A percentile compares a stretch with the other conserved stretches of the same genome.
Conservation (phyloP, 1,139 yeast species). For the Lipomyces yarrowii region DNA sequence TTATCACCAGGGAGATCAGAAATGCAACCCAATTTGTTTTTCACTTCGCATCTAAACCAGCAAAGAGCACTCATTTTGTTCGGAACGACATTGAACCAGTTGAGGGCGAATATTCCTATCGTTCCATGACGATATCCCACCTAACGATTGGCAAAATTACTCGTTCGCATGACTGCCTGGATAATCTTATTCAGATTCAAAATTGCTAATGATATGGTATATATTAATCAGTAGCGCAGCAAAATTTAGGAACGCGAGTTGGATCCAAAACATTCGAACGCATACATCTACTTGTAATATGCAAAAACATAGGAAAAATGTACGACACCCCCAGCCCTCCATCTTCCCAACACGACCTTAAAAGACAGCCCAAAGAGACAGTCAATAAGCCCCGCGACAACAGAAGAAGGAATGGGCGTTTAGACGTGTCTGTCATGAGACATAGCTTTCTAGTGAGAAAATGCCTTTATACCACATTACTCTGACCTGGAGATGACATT, state of each 20-base stretch:
- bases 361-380: neutral
- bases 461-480: conserved; percentile 7
- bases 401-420: conserved; percentile 28
- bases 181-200: too few relatives aligned
- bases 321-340: conserved; percentile 33
- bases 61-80: too few relatives aligned
- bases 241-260: neutral
- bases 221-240: neutral
- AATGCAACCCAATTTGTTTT: too few relatives aligned
- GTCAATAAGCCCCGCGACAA: neutral
- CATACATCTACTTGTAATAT: neutral
- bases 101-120: too few relatives aligned
- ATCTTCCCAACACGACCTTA: conserved; percentile 18
- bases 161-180: neutral
- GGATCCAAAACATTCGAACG: neutral
- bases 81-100: too few relatives aligned
- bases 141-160: too few relatives aligned
- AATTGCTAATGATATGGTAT: too few relatives aligned
- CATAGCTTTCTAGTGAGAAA: neutral
- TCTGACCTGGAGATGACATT: conserved; percentile 32
- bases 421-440: conserved; percentile 24
- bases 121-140: too few relatives aligned
- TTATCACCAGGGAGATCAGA: too few relatives aligned
- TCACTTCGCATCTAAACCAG: too few relatives aligned
- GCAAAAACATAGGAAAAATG: conserved; percentile 7